Conservation (phyloP, 2,329 filamentous ascomycete genomes). For the Zelopaecilomyces penicillatus region DNA sequence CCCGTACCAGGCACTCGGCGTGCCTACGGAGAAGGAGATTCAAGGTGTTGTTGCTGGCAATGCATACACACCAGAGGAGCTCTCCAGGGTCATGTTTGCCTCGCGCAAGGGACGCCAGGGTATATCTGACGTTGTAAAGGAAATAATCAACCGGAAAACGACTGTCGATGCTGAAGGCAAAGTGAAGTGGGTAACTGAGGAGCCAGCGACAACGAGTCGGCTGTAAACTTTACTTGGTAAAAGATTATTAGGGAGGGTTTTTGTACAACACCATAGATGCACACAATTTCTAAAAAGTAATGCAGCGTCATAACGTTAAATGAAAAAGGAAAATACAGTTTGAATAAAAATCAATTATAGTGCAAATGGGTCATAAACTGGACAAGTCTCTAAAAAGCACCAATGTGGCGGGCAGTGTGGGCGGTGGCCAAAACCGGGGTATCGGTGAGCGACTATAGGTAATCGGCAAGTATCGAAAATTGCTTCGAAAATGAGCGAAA, state of each 20-base stretch:
- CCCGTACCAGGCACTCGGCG: conserved; percentile 59
- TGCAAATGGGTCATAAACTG: no score
- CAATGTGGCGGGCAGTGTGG: no score
- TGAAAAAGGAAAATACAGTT: no score
- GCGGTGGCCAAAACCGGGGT: no score
- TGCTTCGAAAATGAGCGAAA: no score
- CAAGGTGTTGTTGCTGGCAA: conserved; percentile 33
- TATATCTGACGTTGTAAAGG: conserved; percentile 57
- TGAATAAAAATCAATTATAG: no score
- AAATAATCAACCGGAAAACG: conserved; percentile 60
- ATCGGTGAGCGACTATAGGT: no score
- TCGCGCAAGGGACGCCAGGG: conserved; percentile 58
- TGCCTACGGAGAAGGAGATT: conserved; percentile 64
- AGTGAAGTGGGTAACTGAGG: conserved; percentile 28
- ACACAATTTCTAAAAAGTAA: background rate
- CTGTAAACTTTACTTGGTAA: conserved; percentile 15
- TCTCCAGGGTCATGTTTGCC: conserved; percentile 55
- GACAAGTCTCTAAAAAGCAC: no score
- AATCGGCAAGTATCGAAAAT: no score
- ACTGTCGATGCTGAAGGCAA: conserved; percentile 34
- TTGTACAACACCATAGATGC: conserved; percentile 1
- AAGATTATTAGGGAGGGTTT: background rate
- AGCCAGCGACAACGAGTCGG: conserved; percentile 23
- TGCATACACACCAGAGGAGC: conserved; percentile 41
- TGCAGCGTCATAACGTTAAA: background rate